These are phyloP conservation scores for Cercophora scortea DNA, from an alignment of 495 filamentous ascomycete species.

Conservation along the genomic window DNA sequence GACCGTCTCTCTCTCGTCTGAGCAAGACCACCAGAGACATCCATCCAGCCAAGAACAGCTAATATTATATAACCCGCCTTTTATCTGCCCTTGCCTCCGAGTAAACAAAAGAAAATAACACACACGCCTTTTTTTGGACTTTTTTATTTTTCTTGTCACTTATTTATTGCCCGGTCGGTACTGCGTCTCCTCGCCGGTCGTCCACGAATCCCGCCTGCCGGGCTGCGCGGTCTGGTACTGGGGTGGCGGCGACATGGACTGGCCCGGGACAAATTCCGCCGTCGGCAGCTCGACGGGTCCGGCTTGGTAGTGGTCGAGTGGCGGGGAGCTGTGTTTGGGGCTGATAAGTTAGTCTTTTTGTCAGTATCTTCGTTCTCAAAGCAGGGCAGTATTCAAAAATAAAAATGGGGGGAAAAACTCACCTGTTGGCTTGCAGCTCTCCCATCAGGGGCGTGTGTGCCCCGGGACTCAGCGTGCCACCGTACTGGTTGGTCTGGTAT, in stretches of 20 bases:
- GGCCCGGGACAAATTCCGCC: background rate
- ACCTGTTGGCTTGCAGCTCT: conserved; percentile 2
- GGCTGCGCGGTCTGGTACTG: conserved; percentile 2
- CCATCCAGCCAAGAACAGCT: too few relatives aligned
- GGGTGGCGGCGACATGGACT: conserved; percentile 1
- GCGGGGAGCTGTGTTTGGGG: background rate
- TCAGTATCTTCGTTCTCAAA: background rate
- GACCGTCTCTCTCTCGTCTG: too few relatives aligned
- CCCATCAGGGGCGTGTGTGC: conserved; percentile 3
- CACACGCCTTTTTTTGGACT: too few relatives aligned
- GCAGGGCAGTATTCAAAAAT: background rate
- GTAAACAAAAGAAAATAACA: too few relatives aligned
- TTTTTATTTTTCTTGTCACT: background rate
- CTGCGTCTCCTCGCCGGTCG: conserved; percentile 3
- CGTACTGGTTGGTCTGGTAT: background rate
- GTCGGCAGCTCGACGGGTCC: conserved; percentile 1
- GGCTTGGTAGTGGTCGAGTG: background rate
- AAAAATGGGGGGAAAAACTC: background rate
- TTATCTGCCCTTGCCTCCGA: too few relatives aligned
- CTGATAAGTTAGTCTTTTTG: background rate
- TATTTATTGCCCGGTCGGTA: background rate
- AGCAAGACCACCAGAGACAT: too few relatives aligned
- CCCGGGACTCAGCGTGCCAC: background rate
- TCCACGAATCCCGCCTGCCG: conserved; percentile 1
- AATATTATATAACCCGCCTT: too few relatives aligned